phyloP scores from a whole-genome alignment of 768 basidiomycete species.

The Lactarius sanguifluus region DNA sequence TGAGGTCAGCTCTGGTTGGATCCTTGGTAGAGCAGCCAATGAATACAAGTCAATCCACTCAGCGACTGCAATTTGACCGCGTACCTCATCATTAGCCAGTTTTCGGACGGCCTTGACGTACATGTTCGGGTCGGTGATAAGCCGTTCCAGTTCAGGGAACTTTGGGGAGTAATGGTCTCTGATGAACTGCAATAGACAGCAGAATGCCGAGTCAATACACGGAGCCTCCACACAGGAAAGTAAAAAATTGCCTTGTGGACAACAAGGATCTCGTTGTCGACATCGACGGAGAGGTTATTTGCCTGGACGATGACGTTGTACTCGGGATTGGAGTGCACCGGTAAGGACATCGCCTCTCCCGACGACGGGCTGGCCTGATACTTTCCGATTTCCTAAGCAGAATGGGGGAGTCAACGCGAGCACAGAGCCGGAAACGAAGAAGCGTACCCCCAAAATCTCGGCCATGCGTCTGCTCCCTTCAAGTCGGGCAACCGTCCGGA shows the following conservation, averaged over 20 bases:
- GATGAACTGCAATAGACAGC: constrained; percentile 66
- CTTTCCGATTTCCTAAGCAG: constrained; percentile 81
- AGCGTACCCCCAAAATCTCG: constrained; percentile 75
- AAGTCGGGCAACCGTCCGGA: constrained; percentile 84
- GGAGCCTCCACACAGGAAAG: constrained; percentile 7
- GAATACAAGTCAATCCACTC: neutral
- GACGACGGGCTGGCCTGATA: constrained; percentile 80
- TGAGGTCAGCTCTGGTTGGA: constrained; percentile 80
- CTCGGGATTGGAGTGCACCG: constrained; percentile 89
- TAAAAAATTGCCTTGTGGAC: constrained; percentile 78
- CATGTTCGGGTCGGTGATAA: constrained; percentile 88
- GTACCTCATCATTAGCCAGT: constrained; percentile 79
- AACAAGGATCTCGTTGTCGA: constrained; percentile 96
- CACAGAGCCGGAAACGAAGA: neutral
- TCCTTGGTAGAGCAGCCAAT: constrained; percentile 49
- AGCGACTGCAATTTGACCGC: constrained; percentile 24
- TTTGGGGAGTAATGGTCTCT: constrained; percentile 94
- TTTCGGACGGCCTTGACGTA: constrained; percentile 90
- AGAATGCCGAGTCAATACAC: constrained; percentile 30
- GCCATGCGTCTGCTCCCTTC: constrained; percentile 84
- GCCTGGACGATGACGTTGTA: constrained; percentile 96
- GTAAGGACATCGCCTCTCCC: constrained; percentile 72
- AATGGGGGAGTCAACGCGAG: constrained; percentile 6
- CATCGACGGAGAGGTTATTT: constrained; percentile 96
- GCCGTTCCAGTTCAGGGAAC: constrained; percentile 96